phyloP scores from a whole-genome alignment of 768 basidiomycete genomes.

The Butyriboletus loyo region DNA sequence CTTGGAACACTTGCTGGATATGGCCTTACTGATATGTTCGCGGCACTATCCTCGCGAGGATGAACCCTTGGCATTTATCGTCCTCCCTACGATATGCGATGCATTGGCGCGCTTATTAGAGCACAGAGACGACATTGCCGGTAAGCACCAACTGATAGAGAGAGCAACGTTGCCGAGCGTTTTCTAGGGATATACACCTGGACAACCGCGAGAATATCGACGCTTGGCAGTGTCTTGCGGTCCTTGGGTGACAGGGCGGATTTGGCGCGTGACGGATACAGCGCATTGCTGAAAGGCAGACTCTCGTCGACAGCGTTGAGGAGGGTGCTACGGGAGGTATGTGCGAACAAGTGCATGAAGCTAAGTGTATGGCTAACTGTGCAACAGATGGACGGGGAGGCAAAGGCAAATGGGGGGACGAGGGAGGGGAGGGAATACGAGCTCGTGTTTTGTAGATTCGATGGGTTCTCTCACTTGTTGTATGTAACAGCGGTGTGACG shows the following conservation, averaged over 20 bases:
- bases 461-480: slow-evolving; percentile 16
- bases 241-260: slow-evolving; percentile 21
- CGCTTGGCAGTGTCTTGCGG: slow-evolving; percentile 40
- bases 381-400: slow-evolving; percentile 1
- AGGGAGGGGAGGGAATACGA: slow-evolving; percentile 7
- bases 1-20: slow-evolving; percentile 46
- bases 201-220: slow-evolving; percentile 46
- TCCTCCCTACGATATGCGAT: slow-evolving; percentile 47
- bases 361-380: not conserved
- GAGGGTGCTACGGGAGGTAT: slow-evolving; percentile 30
- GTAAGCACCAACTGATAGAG: slow-evolving; percentile 23
- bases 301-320: slow-evolving; percentile 26
- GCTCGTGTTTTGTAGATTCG: slow-evolving; percentile 20
- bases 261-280: slow-evolving; percentile 22
- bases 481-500: slow-evolving; percentile 24
- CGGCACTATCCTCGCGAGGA: slow-evolving; percentile 44
- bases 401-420: no score
- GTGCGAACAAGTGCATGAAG: not conserved
- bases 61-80: slow-evolving; percentile 48
- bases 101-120: slow-evolving; percentile 43
- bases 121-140: slow-evolving; percentile 16
- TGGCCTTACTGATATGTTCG: slow-evolving; percentile 46
- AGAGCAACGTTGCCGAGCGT: not conserved
- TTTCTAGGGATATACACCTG: slow-evolving; percentile 9
- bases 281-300: slow-evolving; percentile 29